A percentile compares a stretch with the other conserved stretches of the same genome.
Conservation (phyloP, 1,284 basidiomycete genomes). For the Marasmius fiardii region DNA sequence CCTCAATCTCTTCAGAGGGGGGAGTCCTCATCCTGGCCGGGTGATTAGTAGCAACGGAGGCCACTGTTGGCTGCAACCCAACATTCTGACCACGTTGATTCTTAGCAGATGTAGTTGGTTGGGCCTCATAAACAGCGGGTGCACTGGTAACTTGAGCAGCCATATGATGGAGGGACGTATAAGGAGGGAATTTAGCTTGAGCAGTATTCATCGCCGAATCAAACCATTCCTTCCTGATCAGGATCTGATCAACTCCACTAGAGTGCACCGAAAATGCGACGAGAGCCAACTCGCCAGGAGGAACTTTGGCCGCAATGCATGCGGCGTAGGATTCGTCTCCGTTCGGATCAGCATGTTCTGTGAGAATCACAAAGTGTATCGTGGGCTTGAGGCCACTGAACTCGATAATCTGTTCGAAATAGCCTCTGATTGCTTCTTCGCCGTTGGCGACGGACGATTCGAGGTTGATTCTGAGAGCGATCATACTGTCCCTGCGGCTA, state of each 20-base stretch:
- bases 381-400: conserved; percentile 80
- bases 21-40: conserved; percentile 56
- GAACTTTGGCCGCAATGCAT: conserved; percentile 74
- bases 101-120: conserved; percentile 11
- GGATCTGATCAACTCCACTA: conserved; percentile 77
- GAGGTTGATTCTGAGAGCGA: conserved; percentile 71
- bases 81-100: background rate
- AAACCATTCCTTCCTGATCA: conserved; percentile 80
- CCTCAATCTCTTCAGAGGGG: conserved; percentile 68
- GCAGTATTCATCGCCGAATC: conserved; percentile 57
- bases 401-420: conserved; percentile 77
- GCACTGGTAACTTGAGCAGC: conserved; percentile 29
- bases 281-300: conserved; percentile 70
- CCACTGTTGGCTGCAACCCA: conserved; percentile 13
- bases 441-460: conserved; percentile 54
- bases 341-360: conserved; percentile 72
- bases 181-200: conserved; percentile 60
- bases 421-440: conserved; percentile 57
- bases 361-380: conserved; percentile 82
- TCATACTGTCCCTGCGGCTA: conserved; percentile 75
- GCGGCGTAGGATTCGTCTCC: conserved; percentile 78
- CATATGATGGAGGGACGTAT: conserved; percentile 29
- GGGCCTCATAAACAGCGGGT: conserved; percentile 10
- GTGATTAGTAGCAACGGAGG: conserved; percentile 24
- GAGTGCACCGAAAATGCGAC: conserved; percentile 82